Evolutionary conservation across 2,329 filamentous ascomycete genomes (phyloP), one percentile per base, ranked within the genome.

Genomic region (Thielaviopsis musarum): DNA sequence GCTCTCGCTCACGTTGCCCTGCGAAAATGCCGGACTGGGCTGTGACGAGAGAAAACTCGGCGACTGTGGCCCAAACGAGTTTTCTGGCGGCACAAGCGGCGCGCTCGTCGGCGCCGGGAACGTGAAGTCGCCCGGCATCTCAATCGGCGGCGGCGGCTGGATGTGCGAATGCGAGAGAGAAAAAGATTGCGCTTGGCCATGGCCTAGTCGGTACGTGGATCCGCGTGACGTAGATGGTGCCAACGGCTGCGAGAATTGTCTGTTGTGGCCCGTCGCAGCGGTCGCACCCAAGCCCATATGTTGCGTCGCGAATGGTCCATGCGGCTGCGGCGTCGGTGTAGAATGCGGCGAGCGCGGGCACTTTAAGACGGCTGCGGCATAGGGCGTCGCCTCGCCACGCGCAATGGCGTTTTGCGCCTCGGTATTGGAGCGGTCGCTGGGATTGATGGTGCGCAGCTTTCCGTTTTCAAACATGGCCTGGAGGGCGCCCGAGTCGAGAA

Each of bases 381-480:
- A 59, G 12, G 24, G 48, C 13, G 48, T 13, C 10, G 21, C 45
- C 48, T 59, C 26, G 7, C 58, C 58, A 26, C 58, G 59, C 22
- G 49, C 30, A 34, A 60, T 57, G 12, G 48, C 54, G 17, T 26
- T 38, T 24, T 60, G 59, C 9, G 54, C 54, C 13, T 54, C 34
- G 7, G 66, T 64, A 59, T 66, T 67, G n/a, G 75, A 74, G 9
- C 75, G 71, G 65, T 79, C 77, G 63, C 74, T 75, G 5, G 76
- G 77, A 65, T 79, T 76, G 64, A 80, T 67, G 0, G 82, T 86
- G 70, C 74, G 81, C 61, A 86, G 72, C 65, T 73, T 78, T 54
- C 83, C 83, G 62, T 83, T 73, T 65, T 84, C 77, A 66, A 85
- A 80, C 82, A 87, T 85, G 59, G 80, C 83, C 51, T 80, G 78